phyloP scores from a whole-genome alignment of 352 stramenopile species.

The Phytopythium aichiense region DNA sequence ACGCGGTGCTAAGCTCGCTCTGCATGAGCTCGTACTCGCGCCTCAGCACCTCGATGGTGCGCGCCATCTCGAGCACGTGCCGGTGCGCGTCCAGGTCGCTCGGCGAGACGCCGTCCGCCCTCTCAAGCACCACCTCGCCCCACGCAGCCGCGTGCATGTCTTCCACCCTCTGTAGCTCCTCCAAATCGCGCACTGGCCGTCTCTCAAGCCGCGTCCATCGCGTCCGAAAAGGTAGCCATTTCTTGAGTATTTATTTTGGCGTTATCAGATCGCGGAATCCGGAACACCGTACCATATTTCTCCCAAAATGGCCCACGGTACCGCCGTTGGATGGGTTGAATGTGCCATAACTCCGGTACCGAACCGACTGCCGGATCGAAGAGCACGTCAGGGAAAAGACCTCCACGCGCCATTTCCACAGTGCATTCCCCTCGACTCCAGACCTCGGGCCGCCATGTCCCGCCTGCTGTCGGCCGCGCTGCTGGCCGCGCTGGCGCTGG shows the following conservation, averaged over 20 bases:
- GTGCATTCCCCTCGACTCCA: too few relatives aligned
- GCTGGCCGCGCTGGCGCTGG: slow-evolving; percentile 14
- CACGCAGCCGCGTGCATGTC: neutral
- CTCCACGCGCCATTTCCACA: slow-evolving; percentile 1
- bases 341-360: neutral
- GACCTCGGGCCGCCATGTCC: neutral
- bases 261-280: neutral
- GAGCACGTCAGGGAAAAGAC: neutral
- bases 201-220: too few relatives aligned
- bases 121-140: neutral
- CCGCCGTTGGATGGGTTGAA: neutral
- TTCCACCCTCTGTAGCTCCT: neutral
- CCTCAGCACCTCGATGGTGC: slow-evolving; percentile 55
- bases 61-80: slow-evolving; percentile 63
- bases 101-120: slow-evolving; percentile 2
- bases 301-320: neutral
- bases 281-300: neutral
- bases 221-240: neutral
- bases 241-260: too few relatives aligned
- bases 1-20: slow-evolving; percentile 42
- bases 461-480: slow-evolving; percentile 13
- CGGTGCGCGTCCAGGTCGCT: slow-evolving; percentile 43
- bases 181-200: neutral
- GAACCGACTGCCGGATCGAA: neutral
- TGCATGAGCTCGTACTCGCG: slow-evolving; percentile 56